These are phyloP conservation scores for Fusarium sp. DNA, from an alignment of 2,329 filamentous ascomycete species.

Conservation along the genomic window DNA sequence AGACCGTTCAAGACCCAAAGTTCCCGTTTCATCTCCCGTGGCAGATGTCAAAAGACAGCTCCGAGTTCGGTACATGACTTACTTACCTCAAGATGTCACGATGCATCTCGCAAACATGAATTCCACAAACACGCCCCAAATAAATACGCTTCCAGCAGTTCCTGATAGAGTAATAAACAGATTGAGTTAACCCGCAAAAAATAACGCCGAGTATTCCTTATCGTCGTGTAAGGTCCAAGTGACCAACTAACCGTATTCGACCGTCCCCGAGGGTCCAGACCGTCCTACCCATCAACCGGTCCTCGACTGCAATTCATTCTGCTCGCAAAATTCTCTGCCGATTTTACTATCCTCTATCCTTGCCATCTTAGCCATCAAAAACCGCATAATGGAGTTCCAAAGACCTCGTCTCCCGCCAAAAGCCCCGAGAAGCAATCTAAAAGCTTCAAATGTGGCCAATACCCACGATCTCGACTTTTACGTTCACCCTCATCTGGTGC, in stretches of 20 bases:
- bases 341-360: not conserved
- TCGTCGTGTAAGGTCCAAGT: conserved; percentile 32
- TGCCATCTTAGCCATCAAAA: not conserved
- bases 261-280: conserved; percentile 23
- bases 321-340: conserved; percentile 10
- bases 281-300: conserved; percentile 12
- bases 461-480: conserved; percentile 36
- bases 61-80: not conserved
- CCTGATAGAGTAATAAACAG: conserved; percentile 22
- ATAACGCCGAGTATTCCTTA: conserved; percentile 33
- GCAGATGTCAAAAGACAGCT: not conserved
- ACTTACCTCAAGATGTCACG: not conserved
- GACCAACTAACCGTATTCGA: conserved; percentile 37
- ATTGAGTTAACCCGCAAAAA: conserved; percentile 33
- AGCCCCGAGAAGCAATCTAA: conserved; percentile 15
- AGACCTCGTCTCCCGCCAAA: conserved; percentile 22
- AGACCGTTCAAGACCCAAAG: too few species aligned
- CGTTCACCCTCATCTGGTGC: conserved; percentile 36
- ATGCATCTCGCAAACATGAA: not conserved
- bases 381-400: conserved; percentile 31
- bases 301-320: conserved; percentile 9
- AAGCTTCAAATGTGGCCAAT: conserved; percentile 18
- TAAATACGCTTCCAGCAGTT: conserved; percentile 1
- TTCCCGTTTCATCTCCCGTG: too few species aligned
- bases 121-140: conserved; percentile 1